Conservation (phyloP, 1,284 basidiomycete species). For the Cystobasidiaceae sp. region DNA sequence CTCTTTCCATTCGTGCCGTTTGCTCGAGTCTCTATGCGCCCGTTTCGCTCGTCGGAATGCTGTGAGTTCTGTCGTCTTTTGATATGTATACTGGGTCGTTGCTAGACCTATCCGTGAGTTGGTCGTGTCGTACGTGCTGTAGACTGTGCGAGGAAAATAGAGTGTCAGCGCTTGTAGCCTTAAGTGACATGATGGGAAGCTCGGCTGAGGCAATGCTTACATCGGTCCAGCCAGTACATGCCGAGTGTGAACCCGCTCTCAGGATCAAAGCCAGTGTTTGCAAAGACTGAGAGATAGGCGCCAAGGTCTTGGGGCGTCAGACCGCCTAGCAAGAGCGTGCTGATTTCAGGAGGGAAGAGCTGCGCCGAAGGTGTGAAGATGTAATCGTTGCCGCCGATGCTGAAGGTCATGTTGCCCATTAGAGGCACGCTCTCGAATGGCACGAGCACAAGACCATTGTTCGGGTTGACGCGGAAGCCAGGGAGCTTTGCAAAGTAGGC, state of each 20-base stretch:
- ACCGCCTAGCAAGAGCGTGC: conserved; percentile 5
- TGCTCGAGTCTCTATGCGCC: conserved; percentile 13
- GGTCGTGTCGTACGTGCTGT: conserved; percentile 13
- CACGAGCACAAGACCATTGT: conserved; percentile 14
- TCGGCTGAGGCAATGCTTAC: not conserved
- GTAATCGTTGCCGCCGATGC: conserved; percentile 22
- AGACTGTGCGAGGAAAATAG: not conserved
- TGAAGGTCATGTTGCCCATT: conserved; percentile 27
- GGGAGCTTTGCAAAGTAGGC: conserved; percentile 11
- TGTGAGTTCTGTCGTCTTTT: conserved; percentile 18
- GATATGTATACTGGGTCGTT: conserved; percentile 27
- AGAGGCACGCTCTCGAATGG: conserved; percentile 10
- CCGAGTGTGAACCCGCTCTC: conserved; percentile 20
- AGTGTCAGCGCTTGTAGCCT: not conserved
- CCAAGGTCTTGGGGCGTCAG: conserved; percentile 8
- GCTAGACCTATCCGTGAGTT: conserved; percentile 22
- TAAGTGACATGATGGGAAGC: not conserved
- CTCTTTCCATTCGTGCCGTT: conserved; percentile 20
- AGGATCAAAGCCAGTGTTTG: conserved; percentile 5
- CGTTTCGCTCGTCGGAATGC: conserved; percentile 5
- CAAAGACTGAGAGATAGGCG: conserved; percentile 14
- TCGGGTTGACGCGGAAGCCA: not conserved
- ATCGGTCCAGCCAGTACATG: conserved; percentile 30
- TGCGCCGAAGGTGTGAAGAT: conserved; percentile 26
- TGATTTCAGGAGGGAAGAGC: conserved; percentile 25